phyloP scores from a whole-genome alignment of 495 filamentous ascomycete species.

The Aspergillus leporis region DNA sequence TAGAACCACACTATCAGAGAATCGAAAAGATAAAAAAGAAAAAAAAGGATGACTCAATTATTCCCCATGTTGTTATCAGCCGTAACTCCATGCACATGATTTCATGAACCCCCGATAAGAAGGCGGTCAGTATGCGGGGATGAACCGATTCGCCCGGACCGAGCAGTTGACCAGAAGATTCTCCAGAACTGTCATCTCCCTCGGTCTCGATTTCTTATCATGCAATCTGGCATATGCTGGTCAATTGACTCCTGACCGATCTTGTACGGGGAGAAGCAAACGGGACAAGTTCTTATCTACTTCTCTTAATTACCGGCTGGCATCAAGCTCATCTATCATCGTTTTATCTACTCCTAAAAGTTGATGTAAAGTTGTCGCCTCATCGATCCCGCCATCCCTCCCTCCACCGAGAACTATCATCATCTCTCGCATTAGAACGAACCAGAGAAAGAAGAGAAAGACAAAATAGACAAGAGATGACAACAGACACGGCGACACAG shows the following conservation, averaged over 20 bases:
- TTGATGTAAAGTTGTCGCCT: too few relatives aligned
- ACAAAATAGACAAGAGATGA: constrained; percentile 1
- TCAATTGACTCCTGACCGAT: neutral
- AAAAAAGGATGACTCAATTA: neutral
- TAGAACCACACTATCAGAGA: neutral
- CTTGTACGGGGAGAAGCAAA: neutral
- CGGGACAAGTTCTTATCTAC: neutral
- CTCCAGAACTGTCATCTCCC: neutral
- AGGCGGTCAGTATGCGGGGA: constrained; percentile 14
- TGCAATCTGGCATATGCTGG: neutral
- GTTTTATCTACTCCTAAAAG: too few relatives aligned
- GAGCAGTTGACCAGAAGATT: constrained; percentile 13
- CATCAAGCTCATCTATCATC: too few relatives aligned
- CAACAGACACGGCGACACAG: neutral
- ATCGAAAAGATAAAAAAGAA: neutral
- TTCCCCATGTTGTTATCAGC: too few relatives aligned
- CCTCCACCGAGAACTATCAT: neutral
- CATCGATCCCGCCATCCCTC: neutral
- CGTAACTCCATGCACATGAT: neutral
- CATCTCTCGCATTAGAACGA: neutral
- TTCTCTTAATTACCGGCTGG: too few relatives aligned
- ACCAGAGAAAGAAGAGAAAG: neutral
- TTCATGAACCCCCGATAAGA: constrained; percentile 4
- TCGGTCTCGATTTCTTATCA: neutral
- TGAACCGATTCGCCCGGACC: neutral